phyloP scores from a whole-genome alignment of 768 basidiomycete genomes.

The Rhodosporidiobolus odoratus region DNA sequence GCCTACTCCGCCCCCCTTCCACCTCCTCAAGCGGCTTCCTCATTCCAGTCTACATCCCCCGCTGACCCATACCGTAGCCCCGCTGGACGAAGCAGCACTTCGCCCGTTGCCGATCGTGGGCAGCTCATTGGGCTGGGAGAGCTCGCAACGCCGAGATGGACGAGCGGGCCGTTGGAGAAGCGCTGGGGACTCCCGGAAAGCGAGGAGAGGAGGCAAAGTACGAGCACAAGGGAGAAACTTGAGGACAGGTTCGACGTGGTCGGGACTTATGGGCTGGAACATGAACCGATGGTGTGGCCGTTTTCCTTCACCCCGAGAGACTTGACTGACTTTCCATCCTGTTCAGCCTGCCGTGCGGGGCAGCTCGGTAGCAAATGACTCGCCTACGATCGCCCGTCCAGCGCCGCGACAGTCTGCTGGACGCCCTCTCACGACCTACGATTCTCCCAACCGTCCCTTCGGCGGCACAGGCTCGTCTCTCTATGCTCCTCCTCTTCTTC shows the following conservation, averaged over 20 bases:
- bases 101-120: constrained; percentile 57
- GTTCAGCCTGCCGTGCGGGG: not conserved
- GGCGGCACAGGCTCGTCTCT: not conserved
- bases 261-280: not conserved
- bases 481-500: constrained; percentile 9
- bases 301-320: not conserved
- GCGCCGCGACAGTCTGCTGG: not conserved
- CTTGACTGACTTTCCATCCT: too few species aligned
- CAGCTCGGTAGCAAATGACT: not conserved
- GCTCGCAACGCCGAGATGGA: constrained; percentile 92
- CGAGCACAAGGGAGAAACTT: not conserved
- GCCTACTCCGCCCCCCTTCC: constrained; percentile 13
- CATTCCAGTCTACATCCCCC: not conserved
- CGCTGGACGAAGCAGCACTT: not conserved
- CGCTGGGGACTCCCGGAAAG: constrained; percentile 39
- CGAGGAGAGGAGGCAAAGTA: constrained; percentile 55
- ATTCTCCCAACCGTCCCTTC: constrained; percentile 24
- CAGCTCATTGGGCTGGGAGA: constrained; percentile 92
- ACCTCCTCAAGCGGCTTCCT: constrained; percentile 1
- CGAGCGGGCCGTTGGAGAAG: constrained; percentile 51
- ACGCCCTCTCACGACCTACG: not conserved
- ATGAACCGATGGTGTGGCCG: constrained; percentile 22
- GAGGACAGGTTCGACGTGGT: not conserved
- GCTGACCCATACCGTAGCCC: constrained; percentile 12
- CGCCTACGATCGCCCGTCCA: constrained; percentile 13